A percentile compares a stretch with the other conserved stretches of the same genome.
Conservation (phyloP, 768 basidiomycete genomes). For the Kondoa subrosea region DNA sequence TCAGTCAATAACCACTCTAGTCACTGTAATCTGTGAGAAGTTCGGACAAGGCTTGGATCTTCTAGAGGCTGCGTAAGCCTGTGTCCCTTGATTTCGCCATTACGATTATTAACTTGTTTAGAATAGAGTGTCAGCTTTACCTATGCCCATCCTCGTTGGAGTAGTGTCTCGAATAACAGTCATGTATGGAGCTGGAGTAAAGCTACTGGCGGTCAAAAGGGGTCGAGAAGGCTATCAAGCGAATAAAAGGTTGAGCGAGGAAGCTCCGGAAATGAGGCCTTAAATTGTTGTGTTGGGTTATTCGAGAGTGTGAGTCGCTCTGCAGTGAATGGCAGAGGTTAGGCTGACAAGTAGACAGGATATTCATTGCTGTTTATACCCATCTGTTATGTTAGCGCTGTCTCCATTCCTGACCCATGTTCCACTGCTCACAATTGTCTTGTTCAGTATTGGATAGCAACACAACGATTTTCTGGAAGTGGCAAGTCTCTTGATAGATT, state of each 20-base stretch:
- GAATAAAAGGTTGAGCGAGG: conserved; percentile 16
- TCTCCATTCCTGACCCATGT: neutral
- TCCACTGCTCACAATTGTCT: neutral
- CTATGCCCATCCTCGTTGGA: conserved; percentile 26
- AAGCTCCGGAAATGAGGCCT: conserved; percentile 19
- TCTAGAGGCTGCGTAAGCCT: conserved; percentile 22
- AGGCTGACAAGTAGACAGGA: neutral
- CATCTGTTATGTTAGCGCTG: conserved; percentile 16
- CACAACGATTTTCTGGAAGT: neutral
- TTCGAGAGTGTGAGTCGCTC: conserved; percentile 19
- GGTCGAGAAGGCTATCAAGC: conserved; percentile 22
- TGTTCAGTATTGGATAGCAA: neutral
- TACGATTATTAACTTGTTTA: neutral
- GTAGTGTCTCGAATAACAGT: conserved; percentile 21
- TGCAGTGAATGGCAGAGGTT: neutral
- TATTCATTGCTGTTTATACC: conserved; percentile 17
- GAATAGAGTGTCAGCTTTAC: conserved; percentile 27
- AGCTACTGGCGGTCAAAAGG: conserved; percentile 24
- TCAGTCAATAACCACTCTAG: conserved; percentile 20
- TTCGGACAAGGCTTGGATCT: conserved; percentile 28
- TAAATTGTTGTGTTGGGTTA: conserved; percentile 23
- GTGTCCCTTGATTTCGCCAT: no score
- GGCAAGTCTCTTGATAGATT: no score
- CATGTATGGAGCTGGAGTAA: conserved; percentile 25
- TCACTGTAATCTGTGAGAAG: conserved; percentile 21